Base-by-base conservation (phyloP, 1,139 yeast genomes). In the Zygosaccharomyces sapae region DNA sequence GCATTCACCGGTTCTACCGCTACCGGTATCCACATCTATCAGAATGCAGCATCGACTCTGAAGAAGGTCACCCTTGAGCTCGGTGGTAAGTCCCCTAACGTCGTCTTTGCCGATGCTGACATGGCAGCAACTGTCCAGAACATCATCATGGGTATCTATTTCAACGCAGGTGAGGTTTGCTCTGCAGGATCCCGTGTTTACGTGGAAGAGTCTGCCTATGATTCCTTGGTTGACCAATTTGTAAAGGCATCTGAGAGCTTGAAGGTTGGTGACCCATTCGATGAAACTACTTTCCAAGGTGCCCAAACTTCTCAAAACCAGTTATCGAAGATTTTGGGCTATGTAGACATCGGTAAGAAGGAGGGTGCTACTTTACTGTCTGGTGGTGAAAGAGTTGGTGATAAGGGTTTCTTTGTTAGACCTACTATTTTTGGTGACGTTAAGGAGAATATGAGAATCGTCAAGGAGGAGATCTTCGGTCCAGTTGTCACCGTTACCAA, bases 391-490 rank as follows among this genome's bases (percentile, higher is more conserved):
- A 75, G 81, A 70, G 44, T 65, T 22, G 79, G 75, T 47, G 49
- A 64, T 50, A 79, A 78, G 66, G 89, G 89, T 57, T 83, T 66
- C 72, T 83, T 79, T 59, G 67, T 83, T 52, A 71, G 77, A 65
- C 89, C 90, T 66, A 83, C 90, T 40, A 74, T 83, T 51, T 83
- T 83, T 57, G 76, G 80, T 54, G 80, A 81, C 61, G 87, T 81
- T 52, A 70, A 66, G 36, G 83, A 78, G 61, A 71, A 76, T 55
- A 80, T 80, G 83, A 70, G 69, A 61, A 81, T 83, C 61, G 81
- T 80, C 54, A 75, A 70, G 63, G 90, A 84, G 56, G 92, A 84
- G 65, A 79, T 80, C 58, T 80, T 80, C 52, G 85, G 85, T 48
- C 85, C 85, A 27, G 81, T 80, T 49, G 77, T 79, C 46, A 76